Percentiles rank a stretch among this genome's conserved stretches.
Evolutionary conservation across 1,139 yeast genomes (phyloP).

Genomic region (Geotrichum carabidarum): DNA sequence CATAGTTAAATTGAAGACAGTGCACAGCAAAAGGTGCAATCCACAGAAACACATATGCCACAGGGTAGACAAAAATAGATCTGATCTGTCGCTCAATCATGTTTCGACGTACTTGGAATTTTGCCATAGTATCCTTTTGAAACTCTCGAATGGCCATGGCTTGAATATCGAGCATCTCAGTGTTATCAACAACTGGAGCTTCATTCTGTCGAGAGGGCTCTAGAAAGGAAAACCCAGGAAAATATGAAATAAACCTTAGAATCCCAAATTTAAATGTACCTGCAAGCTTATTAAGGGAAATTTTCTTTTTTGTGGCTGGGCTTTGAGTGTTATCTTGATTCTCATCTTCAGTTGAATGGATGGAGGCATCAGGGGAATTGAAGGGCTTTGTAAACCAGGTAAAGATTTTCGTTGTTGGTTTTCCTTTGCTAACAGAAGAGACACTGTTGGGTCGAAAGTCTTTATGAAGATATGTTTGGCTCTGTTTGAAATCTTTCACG

Average conservation of each 20-base stretch:
- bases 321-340: not conserved
- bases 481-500: constrained; percentile 28
- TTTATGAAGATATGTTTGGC: constrained; percentile 25
- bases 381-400: constrained; percentile 2
- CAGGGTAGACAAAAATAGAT: constrained; percentile 76
- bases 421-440: not conserved
- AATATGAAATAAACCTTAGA: constrained; percentile 23
- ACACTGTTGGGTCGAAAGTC: constrained; percentile 13
- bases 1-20: constrained; percentile 47
- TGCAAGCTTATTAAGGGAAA: constrained; percentile 4
- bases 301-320: not conserved
- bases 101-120: constrained; percentile 56
- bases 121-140: constrained; percentile 56
- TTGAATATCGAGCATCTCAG: constrained; percentile 12
- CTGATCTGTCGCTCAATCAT: constrained; percentile 74
- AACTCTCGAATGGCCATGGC: constrained; percentile 31
- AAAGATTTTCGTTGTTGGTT: not conserved
- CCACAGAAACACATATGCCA: constrained; percentile 78
- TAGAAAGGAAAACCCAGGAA: constrained; percentile 33
- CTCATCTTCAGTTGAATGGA: not conserved
- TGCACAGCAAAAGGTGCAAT: constrained; percentile 70
- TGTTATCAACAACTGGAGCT: not conserved
- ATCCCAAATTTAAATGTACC: constrained; percentile 4
- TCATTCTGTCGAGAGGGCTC: constrained; percentile 14
- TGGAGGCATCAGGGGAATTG: not conserved